phyloP scores from a whole-genome alignment of 1,139 yeast genomes.

The Debaryomyces coudertii region DNA sequence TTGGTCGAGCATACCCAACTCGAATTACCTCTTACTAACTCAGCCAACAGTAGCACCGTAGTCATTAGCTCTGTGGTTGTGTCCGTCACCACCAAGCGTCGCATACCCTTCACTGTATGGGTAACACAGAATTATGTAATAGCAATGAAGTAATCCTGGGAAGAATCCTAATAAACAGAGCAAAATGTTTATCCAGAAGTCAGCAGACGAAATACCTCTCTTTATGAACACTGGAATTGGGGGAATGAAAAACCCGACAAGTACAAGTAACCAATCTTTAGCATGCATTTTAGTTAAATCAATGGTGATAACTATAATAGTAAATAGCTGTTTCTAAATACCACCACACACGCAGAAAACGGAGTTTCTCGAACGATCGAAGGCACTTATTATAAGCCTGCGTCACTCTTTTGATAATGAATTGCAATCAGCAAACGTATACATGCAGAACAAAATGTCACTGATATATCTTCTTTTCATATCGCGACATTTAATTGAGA shows the following conservation, averaged over 20 bases:
- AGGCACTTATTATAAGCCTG: background rate
- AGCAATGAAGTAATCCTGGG: conserved; percentile 75
- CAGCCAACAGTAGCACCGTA: conserved; percentile 30
- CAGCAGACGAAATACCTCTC: conserved; percentile 72
- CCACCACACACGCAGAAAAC: background rate
- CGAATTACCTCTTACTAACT: background rate
- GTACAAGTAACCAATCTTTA: conserved; percentile 77
- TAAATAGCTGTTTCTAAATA: background rate
- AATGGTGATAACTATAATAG: background rate
- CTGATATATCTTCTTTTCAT: background rate
- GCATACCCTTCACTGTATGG: conserved; percentile 48
- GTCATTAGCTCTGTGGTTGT: conserved; percentile 27
- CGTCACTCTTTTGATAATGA: conserved; percentile 1
- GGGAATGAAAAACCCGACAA: conserved; percentile 79
- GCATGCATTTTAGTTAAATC: conserved; percentile 50
- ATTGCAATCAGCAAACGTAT: conserved; percentile 1
- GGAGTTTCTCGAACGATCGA: background rate
- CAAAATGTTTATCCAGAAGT: conserved; percentile 72
- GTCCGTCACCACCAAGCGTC: conserved; percentile 36
- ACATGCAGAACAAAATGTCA: background rate
- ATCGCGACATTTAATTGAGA: conserved; percentile 5
- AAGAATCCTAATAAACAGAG: conserved; percentile 77
- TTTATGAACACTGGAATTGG: conserved; percentile 82
- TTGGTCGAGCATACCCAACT: background rate
- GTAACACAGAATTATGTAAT: conserved; percentile 60